Percentiles rank a stretch among this genome's conserved stretches.
These are phyloP conservation scores for Pichia pseudocactophila DNA, from an alignment of 805 yeast species.

Conservation along the genomic window DNA sequence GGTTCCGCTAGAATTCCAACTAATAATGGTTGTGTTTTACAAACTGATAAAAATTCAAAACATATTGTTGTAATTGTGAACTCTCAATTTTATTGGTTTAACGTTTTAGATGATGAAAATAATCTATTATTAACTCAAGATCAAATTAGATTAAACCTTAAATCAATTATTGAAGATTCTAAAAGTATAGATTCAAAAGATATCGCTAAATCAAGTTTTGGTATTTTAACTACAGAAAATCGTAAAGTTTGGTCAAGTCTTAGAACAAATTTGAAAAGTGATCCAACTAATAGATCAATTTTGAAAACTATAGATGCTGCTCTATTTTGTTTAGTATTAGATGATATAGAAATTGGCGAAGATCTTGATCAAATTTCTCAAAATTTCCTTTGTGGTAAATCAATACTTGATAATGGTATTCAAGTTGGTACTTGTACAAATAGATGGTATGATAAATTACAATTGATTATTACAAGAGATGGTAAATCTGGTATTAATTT, in stretches of 20 bases:
- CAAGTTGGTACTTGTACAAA: conserved; percentile 93
- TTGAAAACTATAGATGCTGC: conserved; percentile 72
- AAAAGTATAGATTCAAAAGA: conserved; percentile 42
- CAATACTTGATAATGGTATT: conserved; percentile 70
- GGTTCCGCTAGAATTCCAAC: conserved; percentile 88
- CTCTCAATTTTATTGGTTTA: conserved; percentile 93
- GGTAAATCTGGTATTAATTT: conserved; percentile 91
- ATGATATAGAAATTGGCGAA: conserved; percentile 58
- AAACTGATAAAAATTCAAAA: conserved; percentile 63
- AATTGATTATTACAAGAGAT: conserved; percentile 76
- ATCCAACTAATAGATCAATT: conserved; percentile 55
- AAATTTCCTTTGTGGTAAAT: conserved; percentile 83
- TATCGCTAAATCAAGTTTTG: conserved; percentile 70
- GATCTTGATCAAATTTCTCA: conserved; percentile 60
- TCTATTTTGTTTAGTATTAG: conserved; percentile 73
- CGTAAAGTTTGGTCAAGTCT: conserved; percentile 80
- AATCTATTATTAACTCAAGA: conserved; percentile 66
- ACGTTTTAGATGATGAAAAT: conserved; percentile 68
- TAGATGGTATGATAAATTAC: conserved; percentile 87
- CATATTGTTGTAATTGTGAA: conserved; percentile 77
- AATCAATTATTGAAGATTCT: conserved; percentile 71
- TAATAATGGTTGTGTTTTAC: conserved; percentile 74
- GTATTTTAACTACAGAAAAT: conserved; percentile 84
- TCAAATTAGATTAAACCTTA: conserved; percentile 66
- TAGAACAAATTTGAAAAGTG: conserved; percentile 41